These are phyloP conservation scores for Exophiala xenobiotica DNA, from an alignment of 2,329 filamentous ascomycete genomes.

Conservation along the genomic window DNA sequence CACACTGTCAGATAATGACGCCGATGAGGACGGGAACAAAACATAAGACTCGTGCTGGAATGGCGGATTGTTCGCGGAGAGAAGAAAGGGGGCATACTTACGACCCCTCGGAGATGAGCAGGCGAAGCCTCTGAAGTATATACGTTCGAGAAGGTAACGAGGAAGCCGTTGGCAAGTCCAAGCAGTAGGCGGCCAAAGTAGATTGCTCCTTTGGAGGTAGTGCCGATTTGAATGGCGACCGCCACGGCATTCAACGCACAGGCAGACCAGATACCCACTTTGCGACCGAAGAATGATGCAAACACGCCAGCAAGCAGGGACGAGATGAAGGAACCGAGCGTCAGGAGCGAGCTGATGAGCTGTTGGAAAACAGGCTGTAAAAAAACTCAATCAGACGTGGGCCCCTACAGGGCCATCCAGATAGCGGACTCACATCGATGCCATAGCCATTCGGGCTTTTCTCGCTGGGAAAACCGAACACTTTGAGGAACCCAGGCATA, in stretches of 20 bases:
- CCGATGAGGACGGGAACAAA: too few species aligned
- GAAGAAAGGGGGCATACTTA: too few species aligned
- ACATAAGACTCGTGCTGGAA: too few species aligned
- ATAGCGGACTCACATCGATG: slow-evolving; percentile 29
- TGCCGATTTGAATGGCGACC: slow-evolving; percentile 60
- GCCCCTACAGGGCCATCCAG: too few species aligned
- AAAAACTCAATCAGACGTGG: too few species aligned
- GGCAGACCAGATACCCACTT: slow-evolving; percentile 46
- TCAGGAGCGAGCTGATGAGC: slow-evolving; percentile 48
- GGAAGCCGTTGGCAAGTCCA: slow-evolving; percentile 48
- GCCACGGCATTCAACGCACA: slow-evolving; percentile 50
- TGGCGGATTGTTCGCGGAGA: too few species aligned
- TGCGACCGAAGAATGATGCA: slow-evolving; percentile 41
- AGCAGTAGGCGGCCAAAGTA: slow-evolving; percentile 57
- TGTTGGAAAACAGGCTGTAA: slow-evolving; percentile 42
- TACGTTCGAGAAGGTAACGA: slow-evolving; percentile 49
- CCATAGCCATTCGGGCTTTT: slow-evolving; percentile 36
- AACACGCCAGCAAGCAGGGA: slow-evolving; percentile 33
- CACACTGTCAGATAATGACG: too few species aligned
- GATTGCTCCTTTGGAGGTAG: slow-evolving; percentile 52
- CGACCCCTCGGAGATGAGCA: slow-evolving; percentile 50
- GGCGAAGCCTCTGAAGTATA: slow-evolving; percentile 52
- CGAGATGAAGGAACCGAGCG: slow-evolving; percentile 45
- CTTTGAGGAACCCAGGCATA: slow-evolving; percentile 25
- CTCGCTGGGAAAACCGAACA: slow-evolving; percentile 30